Percentiles rank a stretch among this genome's conserved stretches.
phyloP scores from a whole-genome alignment of 345 rosid genomes.

The Gossypium mustelinum region DNA sequence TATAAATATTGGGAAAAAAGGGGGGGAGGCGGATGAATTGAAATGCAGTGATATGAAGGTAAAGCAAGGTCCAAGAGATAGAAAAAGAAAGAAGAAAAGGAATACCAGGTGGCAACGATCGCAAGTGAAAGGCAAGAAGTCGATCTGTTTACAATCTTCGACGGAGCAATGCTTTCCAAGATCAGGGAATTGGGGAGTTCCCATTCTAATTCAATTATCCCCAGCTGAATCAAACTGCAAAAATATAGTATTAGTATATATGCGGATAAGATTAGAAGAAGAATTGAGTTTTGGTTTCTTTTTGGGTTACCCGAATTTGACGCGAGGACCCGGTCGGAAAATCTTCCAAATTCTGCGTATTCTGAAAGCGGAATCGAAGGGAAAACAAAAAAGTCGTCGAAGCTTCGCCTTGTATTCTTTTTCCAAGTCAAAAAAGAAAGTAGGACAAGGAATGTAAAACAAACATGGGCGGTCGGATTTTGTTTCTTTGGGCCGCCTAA shows the following conservation, averaged over 20 bases:
- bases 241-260: not conserved
- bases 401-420: not conserved
- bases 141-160: slow-evolving; percentile 77
- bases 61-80: not conserved
- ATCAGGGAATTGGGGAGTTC: slow-evolving; percentile 94
- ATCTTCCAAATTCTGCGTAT: not conserved
- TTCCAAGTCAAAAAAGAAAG: not conserved
- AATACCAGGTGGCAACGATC: slow-evolving; percentile 75
- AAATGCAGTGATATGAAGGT: not conserved
- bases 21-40: not conserved
- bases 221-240: not conserved
- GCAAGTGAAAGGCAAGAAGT: slow-evolving; percentile 95
- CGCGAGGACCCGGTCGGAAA: not conserved
- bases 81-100: not conserved
- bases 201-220: slow-evolving; percentile 38
- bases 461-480: not conserved
- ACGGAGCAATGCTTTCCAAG: slow-evolving; percentile 90
- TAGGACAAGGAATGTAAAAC: no score
- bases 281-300: not conserved
- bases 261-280: not conserved
- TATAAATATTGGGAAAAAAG: not conserved
- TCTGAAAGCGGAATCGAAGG: not conserved
- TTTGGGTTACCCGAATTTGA: not conserved
- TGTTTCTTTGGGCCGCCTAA: not conserved
- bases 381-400: not conserved